Evolutionary conservation across 441 rosid genomes (phyloP).

Genomic region (Lepidium campestre): DNA sequence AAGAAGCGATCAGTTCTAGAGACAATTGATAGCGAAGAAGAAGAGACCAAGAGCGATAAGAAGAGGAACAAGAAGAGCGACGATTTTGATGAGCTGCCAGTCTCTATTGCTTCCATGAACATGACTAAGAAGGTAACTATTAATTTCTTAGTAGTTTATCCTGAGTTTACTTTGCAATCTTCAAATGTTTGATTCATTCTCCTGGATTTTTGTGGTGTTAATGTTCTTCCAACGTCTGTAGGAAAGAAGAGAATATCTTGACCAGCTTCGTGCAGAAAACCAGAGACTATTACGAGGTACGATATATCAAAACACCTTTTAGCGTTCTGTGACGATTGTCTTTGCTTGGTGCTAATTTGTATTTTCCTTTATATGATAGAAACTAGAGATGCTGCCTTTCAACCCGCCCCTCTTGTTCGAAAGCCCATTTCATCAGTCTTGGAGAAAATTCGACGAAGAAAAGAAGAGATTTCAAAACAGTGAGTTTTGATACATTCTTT

Average conservation of each 20-base stretch:
- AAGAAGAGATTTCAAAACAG: constrained; percentile 70
- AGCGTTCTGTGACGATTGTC: not conserved
- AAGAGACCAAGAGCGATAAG: constrained; percentile 22
- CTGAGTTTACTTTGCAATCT: not conserved
- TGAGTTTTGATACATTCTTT: constrained; percentile 26
- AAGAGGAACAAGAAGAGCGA: constrained; percentile 35
- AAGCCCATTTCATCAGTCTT: constrained; percentile 78
- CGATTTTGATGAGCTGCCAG: constrained; percentile 32
- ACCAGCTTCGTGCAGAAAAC: constrained; percentile 69
- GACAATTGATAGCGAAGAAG: not conserved
- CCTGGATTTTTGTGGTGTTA: not conserved
- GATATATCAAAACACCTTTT: not conserved
- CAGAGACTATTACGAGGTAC: constrained; percentile 90
- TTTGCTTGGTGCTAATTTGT: constrained; percentile 7
- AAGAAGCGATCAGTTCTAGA: not conserved
- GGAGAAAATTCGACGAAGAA: constrained; percentile 84
- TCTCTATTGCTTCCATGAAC: constrained; percentile 39
- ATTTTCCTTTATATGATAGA: constrained; percentile 34
- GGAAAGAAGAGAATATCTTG: constrained; percentile 64
- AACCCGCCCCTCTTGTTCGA: constrained; percentile 55
- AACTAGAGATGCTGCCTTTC: constrained; percentile 74
- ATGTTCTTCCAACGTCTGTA: constrained; percentile 18
- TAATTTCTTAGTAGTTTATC: not conserved
- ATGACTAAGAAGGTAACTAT: constrained; percentile 46
- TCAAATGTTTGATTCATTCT: not conserved